Base-by-base conservation (phyloP, 2,329 filamentous ascomycete genomes). In the Trichoderma sp. region DNA sequence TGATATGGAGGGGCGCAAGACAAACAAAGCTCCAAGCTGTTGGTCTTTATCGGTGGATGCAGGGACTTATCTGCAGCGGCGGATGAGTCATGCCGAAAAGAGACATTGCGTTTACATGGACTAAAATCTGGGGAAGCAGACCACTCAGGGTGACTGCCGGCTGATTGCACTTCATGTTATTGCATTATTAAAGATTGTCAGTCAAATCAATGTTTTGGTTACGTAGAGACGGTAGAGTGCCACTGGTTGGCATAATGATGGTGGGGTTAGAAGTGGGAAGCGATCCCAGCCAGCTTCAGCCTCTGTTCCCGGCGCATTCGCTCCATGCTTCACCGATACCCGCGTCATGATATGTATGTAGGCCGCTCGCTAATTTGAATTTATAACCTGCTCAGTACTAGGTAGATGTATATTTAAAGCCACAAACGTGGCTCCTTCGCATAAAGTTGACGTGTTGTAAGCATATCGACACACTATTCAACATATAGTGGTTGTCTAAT, bases 41-140 rank as follows among this genome's bases (percentile, higher is more conserved):
- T 53, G 45, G 18, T 53, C 45, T 59, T 68, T 68, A 68, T 72
- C 59, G 9, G 59, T 18, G 31, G 41, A 33, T 62, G 60, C 27
- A 63, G 18, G 18, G 21, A 56, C 27, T 63, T 68, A 62, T 75
- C 73, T 63, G 14, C 5, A 50, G 27, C 38, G 9, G 56, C 24
- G 18, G 35, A 74, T 76, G 75, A 76, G 75, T 76, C 75, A 76
- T 74, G 71, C 75, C 75, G 75, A 76, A 33, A 33, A 16, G 8
- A 31, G 59, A 18, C 9, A 71, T 29, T 31, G 59, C 18, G 12
- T 62, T n/a, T 18, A 33, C 12, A 33, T 11, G 18, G 16, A 3
- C 29, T n/a, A 31, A 29, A 63, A 56, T 24, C 50, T 6, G 50
- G 50, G 21, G 21, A 56, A 24, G 0, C 50, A 24, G 21, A 5